Percentiles rank a stretch among this genome's conserved stretches.
These are phyloP conservation scores for Trametes cingulata DNA, from an alignment of 768 basidiomycete species.

Conservation along the genomic window DNA sequence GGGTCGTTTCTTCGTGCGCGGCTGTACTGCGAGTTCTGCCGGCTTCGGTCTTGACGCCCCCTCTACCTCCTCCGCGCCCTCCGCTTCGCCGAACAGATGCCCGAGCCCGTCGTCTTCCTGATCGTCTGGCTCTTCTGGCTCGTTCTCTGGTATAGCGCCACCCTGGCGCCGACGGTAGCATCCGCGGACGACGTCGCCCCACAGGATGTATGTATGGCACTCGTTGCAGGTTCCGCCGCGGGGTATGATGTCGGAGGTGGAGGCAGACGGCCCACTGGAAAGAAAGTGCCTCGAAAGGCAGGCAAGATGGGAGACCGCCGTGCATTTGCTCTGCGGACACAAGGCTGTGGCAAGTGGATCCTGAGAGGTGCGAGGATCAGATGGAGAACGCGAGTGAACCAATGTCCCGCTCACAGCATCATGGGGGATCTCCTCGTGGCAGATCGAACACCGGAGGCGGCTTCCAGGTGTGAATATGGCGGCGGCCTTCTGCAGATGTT, in stretches of 20 bases:
- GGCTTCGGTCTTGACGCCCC: background rate
- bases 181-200: slow-evolving; percentile 70
- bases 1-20: background rate
- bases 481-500: slow-evolving; percentile 50
- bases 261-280: slow-evolving; percentile 12
- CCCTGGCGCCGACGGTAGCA: slow-evolving; percentile 53
- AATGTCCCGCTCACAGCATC: slow-evolving; percentile 39
- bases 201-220: slow-evolving; percentile 57
- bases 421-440: slow-evolving; percentile 44
- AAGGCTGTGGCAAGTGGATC: slow-evolving; percentile 52
- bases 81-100: background rate
- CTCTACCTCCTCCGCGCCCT: background rate
- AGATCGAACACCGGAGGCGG: slow-evolving; percentile 48
- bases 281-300: slow-evolving; percentile 58
- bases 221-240: slow-evolving; percentile 60
- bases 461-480: slow-evolving; percentile 40
- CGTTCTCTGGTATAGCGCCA: slow-evolving; percentile 32
- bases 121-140: slow-evolving; percentile 36
- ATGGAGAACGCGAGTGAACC: slow-evolving; percentile 4
- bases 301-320: slow-evolving; percentile 53
- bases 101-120: slow-evolving; percentile 11
- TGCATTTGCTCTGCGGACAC: slow-evolving; percentile 54
- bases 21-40: background rate
- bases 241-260: slow-evolving; percentile 46
- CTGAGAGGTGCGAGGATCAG: slow-evolving; percentile 33